A percentile compares a stretch with the other conserved stretches of the same genome.
Conservation (phyloP, 2,329 filamentous ascomycete genomes). For the Alternaria alternata region DNA sequence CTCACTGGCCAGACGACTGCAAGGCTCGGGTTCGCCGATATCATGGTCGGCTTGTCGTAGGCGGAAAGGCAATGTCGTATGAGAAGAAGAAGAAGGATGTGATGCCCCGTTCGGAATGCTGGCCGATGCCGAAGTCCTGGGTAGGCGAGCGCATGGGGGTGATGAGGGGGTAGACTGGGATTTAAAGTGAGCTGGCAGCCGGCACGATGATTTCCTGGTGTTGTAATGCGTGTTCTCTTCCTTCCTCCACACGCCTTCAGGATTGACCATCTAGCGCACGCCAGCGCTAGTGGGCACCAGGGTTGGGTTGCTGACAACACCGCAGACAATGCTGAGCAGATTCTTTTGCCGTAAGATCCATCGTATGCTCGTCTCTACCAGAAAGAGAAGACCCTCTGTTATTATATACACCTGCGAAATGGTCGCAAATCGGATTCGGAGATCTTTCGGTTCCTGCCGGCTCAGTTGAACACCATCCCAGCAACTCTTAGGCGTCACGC, state of each 20-base stretch:
- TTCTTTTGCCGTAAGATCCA: background rate
- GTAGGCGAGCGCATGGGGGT: slow-evolving; percentile 2
- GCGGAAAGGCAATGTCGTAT: slow-evolving; percentile 5
- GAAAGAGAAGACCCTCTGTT: background rate
- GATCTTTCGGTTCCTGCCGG: background rate
- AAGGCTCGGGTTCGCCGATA: slow-evolving; percentile 5
- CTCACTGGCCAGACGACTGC: slow-evolving; percentile 7
- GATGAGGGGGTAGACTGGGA: slow-evolving; percentile 2
- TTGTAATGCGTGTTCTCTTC: background rate
- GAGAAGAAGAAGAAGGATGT: background rate
- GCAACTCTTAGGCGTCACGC: background rate
- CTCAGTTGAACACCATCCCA: background rate
- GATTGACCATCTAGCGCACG: background rate
- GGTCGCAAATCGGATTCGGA: background rate
- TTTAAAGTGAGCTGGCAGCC: slow-evolving; percentile 14
- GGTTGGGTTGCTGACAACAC: background rate
- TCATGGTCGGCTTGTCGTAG: slow-evolving; percentile 1
- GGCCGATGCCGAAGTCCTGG: slow-evolving; percentile 11
- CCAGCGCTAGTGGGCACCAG: slow-evolving; percentile 3
- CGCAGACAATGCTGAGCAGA: background rate
- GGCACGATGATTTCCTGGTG: background rate
- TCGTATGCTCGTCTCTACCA: background rate
- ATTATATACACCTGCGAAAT: background rate
- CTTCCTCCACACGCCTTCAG: background rate
- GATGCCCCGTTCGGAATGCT: slow-evolving; percentile 12